These are phyloP conservation scores for Kuraishia ogatae DNA, from an alignment of 805 yeast genomes.

Conservation along the genomic window DNA sequence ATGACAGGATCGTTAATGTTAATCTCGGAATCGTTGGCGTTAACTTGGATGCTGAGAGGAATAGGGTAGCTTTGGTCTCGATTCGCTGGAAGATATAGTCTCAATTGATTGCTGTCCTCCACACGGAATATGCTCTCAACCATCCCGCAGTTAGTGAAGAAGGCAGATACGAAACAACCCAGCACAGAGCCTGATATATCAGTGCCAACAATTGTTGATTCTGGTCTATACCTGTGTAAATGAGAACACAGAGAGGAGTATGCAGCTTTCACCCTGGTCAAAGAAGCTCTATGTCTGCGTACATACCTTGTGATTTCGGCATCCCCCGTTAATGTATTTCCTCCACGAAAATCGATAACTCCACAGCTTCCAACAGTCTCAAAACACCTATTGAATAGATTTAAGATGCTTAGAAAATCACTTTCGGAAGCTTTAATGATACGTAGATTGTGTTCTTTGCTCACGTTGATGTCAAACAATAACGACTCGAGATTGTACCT, in stretches of 20 bases:
- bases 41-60: background rate
- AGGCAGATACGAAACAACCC: background rate
- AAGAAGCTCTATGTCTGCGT: background rate
- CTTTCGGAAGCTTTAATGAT: background rate
- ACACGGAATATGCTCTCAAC: background rate
- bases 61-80: background rate
- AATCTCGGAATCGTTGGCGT: background rate
- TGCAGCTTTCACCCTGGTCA: background rate
- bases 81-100: background rate
- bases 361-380: background rate
- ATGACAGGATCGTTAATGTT: background rate
- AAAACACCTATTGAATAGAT: conserved; percentile 1
- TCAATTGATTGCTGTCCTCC: background rate
- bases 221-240: background rate
- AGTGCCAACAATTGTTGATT: background rate
- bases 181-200: background rate
- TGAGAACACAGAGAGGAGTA: background rate
- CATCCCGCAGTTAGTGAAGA: background rate
- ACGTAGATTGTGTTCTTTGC: background rate
- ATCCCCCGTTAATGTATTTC: background rate
- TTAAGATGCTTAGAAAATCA: background rate
- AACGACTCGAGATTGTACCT: background rate
- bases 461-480: background rate
- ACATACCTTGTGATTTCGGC: background rate
- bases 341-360: background rate